Base-by-base conservation (phyloP, 805 yeast species). In the Priceomyces carsonii region DNA sequence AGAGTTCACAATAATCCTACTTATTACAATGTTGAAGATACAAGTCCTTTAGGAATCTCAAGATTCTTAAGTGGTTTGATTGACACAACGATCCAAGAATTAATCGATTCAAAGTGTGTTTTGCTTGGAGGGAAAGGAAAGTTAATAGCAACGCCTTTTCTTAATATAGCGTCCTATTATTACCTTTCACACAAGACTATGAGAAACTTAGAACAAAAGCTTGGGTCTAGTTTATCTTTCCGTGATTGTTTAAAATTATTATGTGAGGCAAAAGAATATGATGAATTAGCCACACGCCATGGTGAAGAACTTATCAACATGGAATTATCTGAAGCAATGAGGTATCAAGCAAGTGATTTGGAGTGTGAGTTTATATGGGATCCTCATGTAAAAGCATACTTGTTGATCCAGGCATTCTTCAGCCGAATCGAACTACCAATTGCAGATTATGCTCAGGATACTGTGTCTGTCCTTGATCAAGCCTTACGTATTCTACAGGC, bases 401-500 rank as follows among this genome's bases (percentile, higher is more conserved):
- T 85, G 42, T 69, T 85, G 45, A 53, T 85, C 6, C 93, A 85
- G 54, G 90, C 91, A 0, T 82, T 72, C 48, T 77, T 85, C 74
- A 65, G 77, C 23, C 63, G 89, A 31, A 66, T 79, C 5, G 93
- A 86, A 40, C 66, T 93, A 31, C 99, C 98, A 2, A 86, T 93
- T 51, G 95, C 95, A 0, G 99, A 93, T 68, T 93, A 93, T 55
- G 71, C 84, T 7, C 98, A 91, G 55, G 99, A 93, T 59, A 89
- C 96, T 0, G 79, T 89, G 9, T 82, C 97, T 0, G 95, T 93
- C 7, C 66, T 93, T 38, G 99, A 95, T 53, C 99, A 93, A 63
- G 80, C 95, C 6, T 68, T 93, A 52, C 95, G 99, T 75, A 83
- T 93, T 43, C 63, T 90, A 35, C 99, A 93, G 55, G 97, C 98